Evolutionary conservation across 257 asterid genomes (phyloP), one percentile per base, ranked within the genome.

Genomic region (Knoxia roxburghii): DNA sequence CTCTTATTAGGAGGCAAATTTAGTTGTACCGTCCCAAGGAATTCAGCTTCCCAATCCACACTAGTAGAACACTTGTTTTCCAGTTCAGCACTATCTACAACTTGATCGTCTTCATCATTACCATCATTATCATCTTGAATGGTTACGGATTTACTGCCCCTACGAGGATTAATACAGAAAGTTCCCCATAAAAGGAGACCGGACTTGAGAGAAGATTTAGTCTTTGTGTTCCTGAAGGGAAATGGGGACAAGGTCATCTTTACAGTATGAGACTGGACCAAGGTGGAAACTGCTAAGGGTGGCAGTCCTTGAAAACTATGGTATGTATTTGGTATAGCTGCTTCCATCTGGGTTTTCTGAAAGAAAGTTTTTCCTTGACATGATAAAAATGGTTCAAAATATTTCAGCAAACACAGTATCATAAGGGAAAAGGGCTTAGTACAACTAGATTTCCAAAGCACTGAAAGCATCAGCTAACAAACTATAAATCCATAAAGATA

Each of bases 41-140:
- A 93, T 62, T 83, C 78, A 0, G 95, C 89, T 75, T 90, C 88
- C 99, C 99, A 93, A 69, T 75, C 73, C 43, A 60, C 59, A 32
- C 64, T 41, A 35, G 64, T 56, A 37, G 77, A 61, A 7, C 55
- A 73, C 40, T 75, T 82, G 3, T 69, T 75, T 0, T 68, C 18
- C 60, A 51, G 62, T 12, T 23, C 61, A 56, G 33, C 33, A 35
- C 8, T 40, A 9, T n/a, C 62, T 0, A 51, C 61, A 23, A 50
- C 21, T n/a, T 61, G 71, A 24, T 54, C 60, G 12, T 27, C 68
- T 15, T 59, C 71, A 33, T 60, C 73, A n/a, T 50, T 76, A 29
- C 46, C 73, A 23, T 27, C 32, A 54, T 40, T 69, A 51, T 58
- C 51, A 67, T 71, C 77, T 64, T 4, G 26, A 29, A 51, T 59